Percentiles rank a stretch among this genome's conserved stretches.
Conservation (phyloP, 192 early-diverging fungal genomes). For the Kickxella alabastrina region DNA sequence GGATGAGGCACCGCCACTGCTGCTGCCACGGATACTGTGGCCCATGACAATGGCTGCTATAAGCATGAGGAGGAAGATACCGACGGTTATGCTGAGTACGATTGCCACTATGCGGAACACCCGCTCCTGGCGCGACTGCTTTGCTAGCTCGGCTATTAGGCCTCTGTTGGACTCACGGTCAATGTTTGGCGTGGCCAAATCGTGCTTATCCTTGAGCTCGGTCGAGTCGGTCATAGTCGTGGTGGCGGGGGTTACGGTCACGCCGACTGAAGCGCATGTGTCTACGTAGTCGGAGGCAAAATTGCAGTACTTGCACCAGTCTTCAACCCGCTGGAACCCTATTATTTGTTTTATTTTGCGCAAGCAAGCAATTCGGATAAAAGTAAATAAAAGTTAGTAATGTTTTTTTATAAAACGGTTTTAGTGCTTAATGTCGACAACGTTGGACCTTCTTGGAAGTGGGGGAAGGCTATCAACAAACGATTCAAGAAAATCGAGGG, state of each 20-base stretch:
- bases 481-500: no score
- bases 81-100: constrained; percentile 36
- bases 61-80: constrained; percentile 26
- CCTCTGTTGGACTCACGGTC: neutral
- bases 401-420: no score
- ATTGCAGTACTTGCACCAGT: constrained; percentile 51
- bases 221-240: neutral
- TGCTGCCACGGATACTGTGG: constrained; percentile 4
- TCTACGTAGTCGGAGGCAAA: constrained; percentile 30
- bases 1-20: neutral
- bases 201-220: neutral
- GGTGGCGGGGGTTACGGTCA: constrained; percentile 5
- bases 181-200: constrained; percentile 4
- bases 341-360: constrained; percentile 2
- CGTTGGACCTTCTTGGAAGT: no score
- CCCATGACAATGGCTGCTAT: constrained; percentile 16
- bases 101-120: constrained; percentile 36
- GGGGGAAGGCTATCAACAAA: no score
- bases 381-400: no score
- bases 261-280: constrained; percentile 36
- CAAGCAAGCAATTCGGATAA: neutral
- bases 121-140: constrained; percentile 33
- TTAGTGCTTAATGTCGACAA: no score
- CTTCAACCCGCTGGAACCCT: constrained; percentile 49
- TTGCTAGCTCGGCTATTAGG: constrained; percentile 18